Percentiles rank a stretch among this genome's conserved stretches.
Conservation (phyloP, 306 rosid genomes). For the Ziziphus jujuba region DNA sequence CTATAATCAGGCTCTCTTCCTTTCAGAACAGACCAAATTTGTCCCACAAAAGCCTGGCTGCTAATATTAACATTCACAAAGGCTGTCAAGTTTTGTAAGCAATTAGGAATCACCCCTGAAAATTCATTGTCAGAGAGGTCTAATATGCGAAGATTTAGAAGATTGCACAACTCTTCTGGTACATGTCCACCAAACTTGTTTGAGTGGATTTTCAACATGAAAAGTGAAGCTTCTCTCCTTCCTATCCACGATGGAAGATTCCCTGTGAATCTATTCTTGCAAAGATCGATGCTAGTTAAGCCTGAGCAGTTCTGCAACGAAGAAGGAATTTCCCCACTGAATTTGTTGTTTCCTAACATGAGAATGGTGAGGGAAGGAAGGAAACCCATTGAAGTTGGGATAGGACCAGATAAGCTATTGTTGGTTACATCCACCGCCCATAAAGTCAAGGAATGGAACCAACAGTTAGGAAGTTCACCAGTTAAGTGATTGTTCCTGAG, state of each 20-base stretch:
- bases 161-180: constrained; percentile 14
- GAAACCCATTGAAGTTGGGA: constrained; percentile 21
- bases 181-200: constrained; percentile 7
- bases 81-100: constrained; percentile 9
- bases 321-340: constrained; percentile 14
- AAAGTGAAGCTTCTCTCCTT: not conserved
- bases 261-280: constrained; percentile 15
- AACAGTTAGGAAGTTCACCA: constrained; percentile 19
- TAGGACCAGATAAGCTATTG: constrained; percentile 19
- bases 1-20: constrained; percentile 15
- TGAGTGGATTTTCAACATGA: constrained; percentile 1
- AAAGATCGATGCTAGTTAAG: constrained; percentile 13
- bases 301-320: constrained; percentile 14
- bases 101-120: constrained; percentile 18
- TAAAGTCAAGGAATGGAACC: not conserved
- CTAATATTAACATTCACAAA: not conserved
- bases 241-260: constrained; percentile 13
- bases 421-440: constrained; percentile 9
- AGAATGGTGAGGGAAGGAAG: constrained; percentile 5
- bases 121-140: constrained; percentile 12
- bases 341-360: constrained; percentile 17
- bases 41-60: not conserved
- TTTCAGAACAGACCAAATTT: not conserved
- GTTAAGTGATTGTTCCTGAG: constrained; percentile 13
- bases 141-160: not conserved